Evolutionary conservation across 495 filamentous ascomycete genomes (phyloP), one percentile per base, ranked within the genome.

Genomic region (Hapsidospora chrysogenum): DNA sequence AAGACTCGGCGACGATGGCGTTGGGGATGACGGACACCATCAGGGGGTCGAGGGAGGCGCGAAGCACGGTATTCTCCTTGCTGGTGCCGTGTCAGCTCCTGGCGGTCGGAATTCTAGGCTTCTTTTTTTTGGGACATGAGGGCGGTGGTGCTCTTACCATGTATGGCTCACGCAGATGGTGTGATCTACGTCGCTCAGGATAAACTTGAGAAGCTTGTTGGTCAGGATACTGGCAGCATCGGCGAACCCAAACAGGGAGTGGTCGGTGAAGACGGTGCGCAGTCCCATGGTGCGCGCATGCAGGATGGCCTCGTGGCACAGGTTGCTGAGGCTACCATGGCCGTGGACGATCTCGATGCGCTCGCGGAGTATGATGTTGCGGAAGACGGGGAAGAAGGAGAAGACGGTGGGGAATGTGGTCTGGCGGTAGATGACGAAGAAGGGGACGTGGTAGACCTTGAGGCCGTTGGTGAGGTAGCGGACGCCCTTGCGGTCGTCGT

Each of bases 11-110:
- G 10, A 97, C 89, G 2, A 97, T 80, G 3, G 89, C 89, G 49
- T 97, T 97, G 13, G 89, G 89, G 33, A 97, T 96, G 14, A 92
- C 89, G 0, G 85, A 95, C 21, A 96, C 89, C 78, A 92, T 94
- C 7, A 92, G 58, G 6, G 89, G 92, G 52, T 97, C 92, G 9
- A 97, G 69, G 0, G 86, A 92, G 27, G 89, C 89, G 45, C 89
- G 71, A 13, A 97, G 74, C 20, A 96, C 89, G 1, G 89, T 97
- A 51, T 97, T 97, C 48, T 97, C 89, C 57, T 97, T 96, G 61
- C 87, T 92, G 33, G 38, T n/a, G 20, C 25, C 19, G 8, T 11
- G 25, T 17, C 11, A n/a, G n/a, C n/a, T n/a, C n/a, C n/a, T n/a
- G n/a, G n/a, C n/a, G n/a, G n/a, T n/a, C n/a, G n/a, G n/a, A n/a